Base-by-base conservation (phyloP, 2,329 filamentous ascomycete genomes). In the Plectosphaerella sp. region DNA sequence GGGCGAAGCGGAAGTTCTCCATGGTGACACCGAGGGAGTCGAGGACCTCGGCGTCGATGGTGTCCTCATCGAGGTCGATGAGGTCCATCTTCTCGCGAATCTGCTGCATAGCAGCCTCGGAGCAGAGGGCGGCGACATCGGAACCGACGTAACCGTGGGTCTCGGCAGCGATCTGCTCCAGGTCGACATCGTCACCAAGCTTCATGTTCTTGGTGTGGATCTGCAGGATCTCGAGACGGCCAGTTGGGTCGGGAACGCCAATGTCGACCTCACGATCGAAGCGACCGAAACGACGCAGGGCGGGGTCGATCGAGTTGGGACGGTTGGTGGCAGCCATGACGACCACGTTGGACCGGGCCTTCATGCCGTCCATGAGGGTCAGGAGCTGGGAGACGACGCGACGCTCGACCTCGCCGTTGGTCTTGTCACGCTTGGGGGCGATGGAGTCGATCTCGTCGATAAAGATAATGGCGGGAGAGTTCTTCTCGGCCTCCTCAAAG, bases 141-240 rank as follows among this genome's bases (percentile, higher is more conserved):
- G 94, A 97, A 79, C 94, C 94, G 60, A 99, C 94, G 65, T 97
- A 99, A 77, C 94, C 94, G 78, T 99, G 94, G 46, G 94, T 99
- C 79, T 99, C 94, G 28, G 94, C 85, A 51, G 94, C 94, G 66
- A 99, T 97, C 66, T 91, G 87, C 79, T 97, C 93, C 45, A 99
- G 84, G 66, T 99, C 94, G 56, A 99, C 94, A 63, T 97, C 94
- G 53, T 97, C 94, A 54, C 76, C 91, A 56, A 99, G 84, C 82
- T 99, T 99, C 94, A 99, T 99, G 84, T 99, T 99, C 88, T 99
- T 99, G 73, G 94, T 99, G 83, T 99, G 94, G 62, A 99, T 99
- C 74, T 96, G 91, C 56, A 99, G 86, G 67, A 99, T 97, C 82
- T 99, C 94, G 37, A 99, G 88, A 82, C 94, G 94, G 58, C 94